Base-by-base conservation (phyloP, 768 basidiomycete species). In the Saitozyma sp. region DNA sequence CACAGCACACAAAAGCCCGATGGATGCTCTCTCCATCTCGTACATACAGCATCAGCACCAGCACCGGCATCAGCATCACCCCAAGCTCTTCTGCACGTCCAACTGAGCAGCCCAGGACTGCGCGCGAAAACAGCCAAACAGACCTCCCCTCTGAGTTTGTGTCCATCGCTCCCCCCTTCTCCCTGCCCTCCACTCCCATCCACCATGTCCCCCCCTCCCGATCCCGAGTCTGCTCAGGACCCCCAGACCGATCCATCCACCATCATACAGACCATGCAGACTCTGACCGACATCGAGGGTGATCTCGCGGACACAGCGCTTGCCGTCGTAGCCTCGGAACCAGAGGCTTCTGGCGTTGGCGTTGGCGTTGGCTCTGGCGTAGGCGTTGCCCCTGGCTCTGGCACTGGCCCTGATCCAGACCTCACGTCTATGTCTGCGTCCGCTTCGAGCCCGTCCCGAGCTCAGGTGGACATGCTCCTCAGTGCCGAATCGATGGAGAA, bases 231-330 rank as follows among this genome's bases (percentile, higher is more conserved):
- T 13, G 4, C 58, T 41, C 43, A 49, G 40, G 19, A 45, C 19
- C 61, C 54, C 45, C n/a, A 43, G 17, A 53, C 29, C 29, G 29
- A 29, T 29, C 29, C 49, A 38, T 45, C 58, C 62, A 62, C 46
- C 59, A 70, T 70, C 42, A 58, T 74, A 50, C 48, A 68, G 40
- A 63, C 69, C 57, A 51, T 75, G 63, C 64, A 75, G 58, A 59
- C 54, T 19, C 67, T 75, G 19, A 70, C 64, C 58, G 67, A 75
- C 54, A 70, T 75, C 59, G 74, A 75, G 55, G 63, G 53, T 19
- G 74, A 72, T 56, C 62, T 75, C 5, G 74, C 74, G 50, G 67
- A 75, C 38, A 64, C 70, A 19, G 70, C 70, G 50, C 29, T 69
- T 8, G 67, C 66, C 10, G 71, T 72, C 55, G 63, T 65, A 57